These are phyloP conservation scores for Candida insectalens DNA, from an alignment of 805 yeast species.

Conservation along the genomic window DNA sequence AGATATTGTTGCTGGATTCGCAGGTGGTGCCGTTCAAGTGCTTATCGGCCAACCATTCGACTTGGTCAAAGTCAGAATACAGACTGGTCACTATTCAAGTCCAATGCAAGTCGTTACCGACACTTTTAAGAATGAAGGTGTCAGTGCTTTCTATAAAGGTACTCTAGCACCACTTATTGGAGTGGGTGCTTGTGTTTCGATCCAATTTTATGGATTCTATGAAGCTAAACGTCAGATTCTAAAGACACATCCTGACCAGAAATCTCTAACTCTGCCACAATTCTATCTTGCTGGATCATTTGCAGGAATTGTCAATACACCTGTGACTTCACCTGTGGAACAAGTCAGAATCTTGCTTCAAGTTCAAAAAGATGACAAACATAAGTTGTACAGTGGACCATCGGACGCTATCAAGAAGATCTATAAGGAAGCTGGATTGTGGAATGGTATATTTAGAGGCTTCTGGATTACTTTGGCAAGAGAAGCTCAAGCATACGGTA, in stretches of 20 bases:
- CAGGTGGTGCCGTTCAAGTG: constrained; percentile 47
- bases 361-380: constrained; percentile 30
- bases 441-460: constrained; percentile 46
- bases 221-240: constrained; percentile 54
- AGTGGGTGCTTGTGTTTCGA: constrained; percentile 60
- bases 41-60: constrained; percentile 62
- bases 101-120: constrained; percentile 41
- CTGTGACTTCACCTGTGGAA: constrained; percentile 57
- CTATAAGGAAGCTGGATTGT: constrained; percentile 29
- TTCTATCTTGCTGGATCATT: constrained; percentile 53
- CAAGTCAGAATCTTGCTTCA: constrained; percentile 57
- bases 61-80: constrained; percentile 58
- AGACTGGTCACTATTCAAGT: constrained; percentile 54
- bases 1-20: constrained; percentile 46
- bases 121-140: constrained; percentile 51
- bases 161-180: constrained; percentile 63
- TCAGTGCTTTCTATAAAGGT: constrained; percentile 55
- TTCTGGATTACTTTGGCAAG: constrained; percentile 41
- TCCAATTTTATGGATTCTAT: constrained; percentile 64
- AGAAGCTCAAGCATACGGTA: constrained; percentile 67
- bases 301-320: constrained; percentile 59
- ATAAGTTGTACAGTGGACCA: constrained; percentile 30
- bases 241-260: constrained; percentile 15
- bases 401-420: constrained; percentile 35
- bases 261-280: constrained; percentile 37